Evolutionary conservation across 1,284 basidiomycete species (phyloP).

Genomic region (Ganoderma sinense): DNA sequence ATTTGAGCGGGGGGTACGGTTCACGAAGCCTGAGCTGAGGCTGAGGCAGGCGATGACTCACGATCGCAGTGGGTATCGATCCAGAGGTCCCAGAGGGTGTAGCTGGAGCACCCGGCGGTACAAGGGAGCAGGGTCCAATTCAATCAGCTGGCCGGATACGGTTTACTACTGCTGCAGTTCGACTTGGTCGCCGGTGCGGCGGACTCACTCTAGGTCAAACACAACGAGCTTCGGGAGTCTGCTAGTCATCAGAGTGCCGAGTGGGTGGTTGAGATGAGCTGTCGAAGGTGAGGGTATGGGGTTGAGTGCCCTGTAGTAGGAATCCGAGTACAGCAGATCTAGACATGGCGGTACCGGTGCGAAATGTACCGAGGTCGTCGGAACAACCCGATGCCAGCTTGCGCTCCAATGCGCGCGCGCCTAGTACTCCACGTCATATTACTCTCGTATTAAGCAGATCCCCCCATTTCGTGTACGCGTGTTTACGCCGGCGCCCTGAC

Average conservation of each 20-base stretch:
- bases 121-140: conserved; percentile 10
- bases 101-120: conserved; percentile 50
- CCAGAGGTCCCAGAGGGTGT: conserved; percentile 88
- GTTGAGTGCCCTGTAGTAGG: neutral
- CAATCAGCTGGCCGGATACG: conserved; percentile 7
- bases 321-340: conserved; percentile 7
- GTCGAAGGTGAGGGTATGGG: neutral
- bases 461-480: too few relatives aligned
- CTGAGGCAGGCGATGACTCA: conserved; percentile 29
- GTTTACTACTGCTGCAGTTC: neutral
- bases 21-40: too few relatives aligned
- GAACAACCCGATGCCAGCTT: neutral
- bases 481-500: too few relatives aligned
- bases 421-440: too few relatives aligned
- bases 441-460: too few relatives aligned
- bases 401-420: too few relatives aligned
- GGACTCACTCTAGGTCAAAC: conserved; percentile 81
- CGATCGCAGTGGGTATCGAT: conserved; percentile 76
- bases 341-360: neutral
- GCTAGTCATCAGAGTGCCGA: conserved; percentile 38
- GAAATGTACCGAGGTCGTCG: neutral
- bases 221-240: conserved; percentile 75
- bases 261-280: neutral
- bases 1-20: conserved; percentile 28
- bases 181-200: conserved; percentile 1